These are phyloP conservation scores for Scenedesmus sp. DNA, from an alignment of 163 green algal genomes.

Conservation along the genomic window DNA sequence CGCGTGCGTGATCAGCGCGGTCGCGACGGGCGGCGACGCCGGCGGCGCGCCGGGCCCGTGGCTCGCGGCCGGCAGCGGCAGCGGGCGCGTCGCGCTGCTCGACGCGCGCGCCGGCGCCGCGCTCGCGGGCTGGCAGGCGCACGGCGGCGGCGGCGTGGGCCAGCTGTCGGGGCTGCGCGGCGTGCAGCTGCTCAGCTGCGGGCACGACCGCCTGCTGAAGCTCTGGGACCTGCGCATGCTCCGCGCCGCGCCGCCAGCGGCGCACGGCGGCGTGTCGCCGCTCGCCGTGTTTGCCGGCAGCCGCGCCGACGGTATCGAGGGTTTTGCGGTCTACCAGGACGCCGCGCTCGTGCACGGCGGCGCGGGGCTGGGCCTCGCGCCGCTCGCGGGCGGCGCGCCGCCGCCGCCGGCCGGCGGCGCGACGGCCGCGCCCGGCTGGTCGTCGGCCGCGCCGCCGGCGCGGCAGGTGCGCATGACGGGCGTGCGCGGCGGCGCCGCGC, in stretches of 20 bases:
- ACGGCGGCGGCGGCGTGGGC: constrained; percentile 31
- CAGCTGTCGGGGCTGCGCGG: constrained; percentile 14
- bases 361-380: constrained; percentile 22
- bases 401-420: constrained; percentile 6
- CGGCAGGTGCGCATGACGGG: constrained; percentile 18
- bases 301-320: constrained; percentile 27
- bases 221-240: constrained; percentile 43
- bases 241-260: too few species aligned
- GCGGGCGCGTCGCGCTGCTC: constrained; percentile 8
- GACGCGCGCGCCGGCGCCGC: constrained; percentile 5
- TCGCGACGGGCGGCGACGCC: background rate
- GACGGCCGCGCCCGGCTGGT: constrained; percentile 8
- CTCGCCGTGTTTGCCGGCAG: background rate
- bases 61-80: constrained; percentile 29
- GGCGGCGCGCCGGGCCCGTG: constrained; percentile 10
- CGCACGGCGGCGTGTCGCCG: background rate
- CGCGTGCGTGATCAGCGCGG: background rate
- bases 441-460: background rate
- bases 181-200: constrained; percentile 26
- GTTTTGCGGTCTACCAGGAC: constrained; percentile 42
- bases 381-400: background rate
- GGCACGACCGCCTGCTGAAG: constrained; percentile 28
- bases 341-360: constrained; percentile 31
- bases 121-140: constrained; percentile 19
- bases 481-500: constrained; percentile 4